Evolutionary conservation across 1,284 basidiomycete species (phyloP).

Genomic region (Malassezia vespertilionis): DNA sequence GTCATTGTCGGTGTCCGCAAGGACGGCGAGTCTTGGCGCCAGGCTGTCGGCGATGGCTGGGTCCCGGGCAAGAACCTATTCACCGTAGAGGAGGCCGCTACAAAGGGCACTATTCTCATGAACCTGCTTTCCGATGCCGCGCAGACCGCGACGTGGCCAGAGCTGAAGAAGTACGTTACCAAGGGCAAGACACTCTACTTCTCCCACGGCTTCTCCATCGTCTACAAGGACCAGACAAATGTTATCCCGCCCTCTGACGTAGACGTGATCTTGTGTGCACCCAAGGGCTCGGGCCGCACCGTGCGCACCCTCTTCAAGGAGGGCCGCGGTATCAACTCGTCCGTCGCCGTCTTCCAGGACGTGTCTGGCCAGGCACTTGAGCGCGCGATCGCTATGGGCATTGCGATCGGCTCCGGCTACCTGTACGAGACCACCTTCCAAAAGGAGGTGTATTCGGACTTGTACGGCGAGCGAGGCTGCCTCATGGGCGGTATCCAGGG

Average conservation of each 20-base stretch:
- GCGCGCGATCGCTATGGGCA: constrained; percentile 87
- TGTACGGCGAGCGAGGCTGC: constrained; percentile 97
- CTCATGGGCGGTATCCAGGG: constrained; percentile 99
- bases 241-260: constrained; percentile 84
- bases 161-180: constrained; percentile 74
- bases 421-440: constrained; percentile 97
- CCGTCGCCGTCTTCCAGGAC: constrained; percentile 73
- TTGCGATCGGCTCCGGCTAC: constrained; percentile 90
- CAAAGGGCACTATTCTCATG: constrained; percentile 96
- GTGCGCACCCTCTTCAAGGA: constrained; percentile 99
- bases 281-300: constrained; percentile 96
- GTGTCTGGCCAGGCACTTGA: constrained; percentile 96
- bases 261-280: constrained; percentile 97
- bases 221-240: constrained; percentile 94
- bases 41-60: constrained; percentile 94
- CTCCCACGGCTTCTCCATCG: constrained; percentile 97
- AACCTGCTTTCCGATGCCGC: constrained; percentile 97
- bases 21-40: constrained; percentile 89
- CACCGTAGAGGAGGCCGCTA: constrained; percentile 94
- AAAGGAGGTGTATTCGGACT: constrained; percentile 98
- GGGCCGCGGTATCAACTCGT: constrained; percentile 92
- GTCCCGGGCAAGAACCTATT: constrained; percentile 96
- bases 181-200: constrained; percentile 99
- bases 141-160: constrained; percentile 86
- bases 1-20: constrained; percentile 98